A percentile compares a stretch with the other conserved stretches of the same genome.
Evolutionary conservation across 164 flowering plant genomes (phyloP).

Genomic region (Vitis amurensis): DNA sequence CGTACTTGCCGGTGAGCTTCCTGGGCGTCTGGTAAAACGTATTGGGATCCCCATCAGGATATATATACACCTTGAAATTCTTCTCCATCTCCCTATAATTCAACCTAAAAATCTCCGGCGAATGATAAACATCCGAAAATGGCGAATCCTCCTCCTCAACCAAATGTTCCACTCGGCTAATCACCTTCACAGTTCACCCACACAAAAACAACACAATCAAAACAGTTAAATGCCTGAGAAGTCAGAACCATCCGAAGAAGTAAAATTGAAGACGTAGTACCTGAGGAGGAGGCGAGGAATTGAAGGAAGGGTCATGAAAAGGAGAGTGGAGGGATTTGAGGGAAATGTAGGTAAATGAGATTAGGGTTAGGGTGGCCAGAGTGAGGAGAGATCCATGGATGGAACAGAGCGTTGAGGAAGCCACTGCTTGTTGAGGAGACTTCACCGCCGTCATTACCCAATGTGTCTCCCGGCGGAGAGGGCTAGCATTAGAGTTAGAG

Average conservation of each 20-base stretch:
- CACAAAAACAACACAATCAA: neutral
- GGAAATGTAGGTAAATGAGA: slow-evolving; percentile 63
- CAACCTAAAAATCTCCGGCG: slow-evolving; percentile 56
- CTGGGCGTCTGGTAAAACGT: slow-evolving; percentile 94
- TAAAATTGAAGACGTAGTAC: slow-evolving; percentile 5
- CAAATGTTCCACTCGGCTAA: neutral
- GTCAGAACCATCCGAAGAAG: neutral
- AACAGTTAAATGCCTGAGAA: neutral
- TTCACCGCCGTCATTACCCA: slow-evolving; percentile 17
- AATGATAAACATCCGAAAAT: slow-evolving; percentile 58
- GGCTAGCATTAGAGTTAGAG: too few relatives aligned
- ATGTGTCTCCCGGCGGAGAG: slow-evolving; percentile 4
- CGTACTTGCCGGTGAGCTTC: slow-evolving; percentile 93
- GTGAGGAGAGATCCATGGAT: slow-evolving; percentile 56
- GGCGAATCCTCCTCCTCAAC: slow-evolving; percentile 14
- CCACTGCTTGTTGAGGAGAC: neutral
- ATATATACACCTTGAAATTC: slow-evolving; percentile 83
- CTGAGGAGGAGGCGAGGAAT: slow-evolving; percentile 17
- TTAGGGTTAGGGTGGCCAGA: slow-evolving; percentile 56
- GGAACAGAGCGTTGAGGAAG: slow-evolving; percentile 28
- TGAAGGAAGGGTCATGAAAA: slow-evolving; percentile 14
- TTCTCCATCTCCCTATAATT: slow-evolving; percentile 78
- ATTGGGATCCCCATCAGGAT: slow-evolving; percentile 89
- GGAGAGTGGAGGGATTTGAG: slow-evolving; percentile 52
- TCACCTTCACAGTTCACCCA: neutral